These are phyloP conservation scores for Yamadazyma diddensiae DNA, from an alignment of 1,139 yeast species.

Conservation along the genomic window DNA sequence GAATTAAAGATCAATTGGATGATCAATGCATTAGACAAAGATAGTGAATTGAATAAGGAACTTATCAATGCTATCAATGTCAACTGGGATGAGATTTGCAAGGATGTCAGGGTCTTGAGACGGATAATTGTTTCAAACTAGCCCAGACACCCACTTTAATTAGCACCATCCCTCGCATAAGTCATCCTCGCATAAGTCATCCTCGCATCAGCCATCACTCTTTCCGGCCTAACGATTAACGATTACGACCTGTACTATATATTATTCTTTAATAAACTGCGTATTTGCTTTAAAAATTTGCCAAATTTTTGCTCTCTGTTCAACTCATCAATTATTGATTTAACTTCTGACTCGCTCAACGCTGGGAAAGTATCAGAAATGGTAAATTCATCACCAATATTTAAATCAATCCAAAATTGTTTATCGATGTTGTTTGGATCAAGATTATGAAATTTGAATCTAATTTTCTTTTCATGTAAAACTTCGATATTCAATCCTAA, in stretches of 20 bases:
- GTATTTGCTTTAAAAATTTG: conserved; percentile 10
- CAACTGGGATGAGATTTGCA: conserved; percentile 13
- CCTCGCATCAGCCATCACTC: background rate
- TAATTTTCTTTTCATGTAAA: conserved; percentile 30
- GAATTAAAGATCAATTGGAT: conserved; percentile 19
- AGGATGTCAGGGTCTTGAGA: conserved; percentile 11
- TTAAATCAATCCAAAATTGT: conserved; percentile 36
- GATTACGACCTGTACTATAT: conserved; percentile 2
- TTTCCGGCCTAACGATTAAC: background rate
- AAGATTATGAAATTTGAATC: conserved; percentile 42
- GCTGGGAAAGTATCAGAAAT: conserved; percentile 31
- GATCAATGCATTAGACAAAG: conserved; percentile 14
- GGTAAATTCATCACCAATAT: conserved; percentile 32
- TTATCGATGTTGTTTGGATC: conserved; percentile 36
- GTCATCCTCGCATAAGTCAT: background rate
- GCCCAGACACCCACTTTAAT: background rate
- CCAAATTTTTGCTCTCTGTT: conserved; percentile 19
- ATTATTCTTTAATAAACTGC: conserved; percentile 9
- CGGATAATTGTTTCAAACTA: conserved; percentile 6
- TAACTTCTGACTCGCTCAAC: conserved; percentile 22
- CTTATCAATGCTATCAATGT: conserved; percentile 10
- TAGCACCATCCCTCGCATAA: too few species aligned
- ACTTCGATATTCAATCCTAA: conserved; percentile 47
- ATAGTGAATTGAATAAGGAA: conserved; percentile 5
- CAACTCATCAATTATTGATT: conserved; percentile 25